These are phyloP conservation scores for Arthroderma uncinatum DNA, from an alignment of 2,329 filamentous ascomycete genomes.

Conservation along the genomic window DNA sequence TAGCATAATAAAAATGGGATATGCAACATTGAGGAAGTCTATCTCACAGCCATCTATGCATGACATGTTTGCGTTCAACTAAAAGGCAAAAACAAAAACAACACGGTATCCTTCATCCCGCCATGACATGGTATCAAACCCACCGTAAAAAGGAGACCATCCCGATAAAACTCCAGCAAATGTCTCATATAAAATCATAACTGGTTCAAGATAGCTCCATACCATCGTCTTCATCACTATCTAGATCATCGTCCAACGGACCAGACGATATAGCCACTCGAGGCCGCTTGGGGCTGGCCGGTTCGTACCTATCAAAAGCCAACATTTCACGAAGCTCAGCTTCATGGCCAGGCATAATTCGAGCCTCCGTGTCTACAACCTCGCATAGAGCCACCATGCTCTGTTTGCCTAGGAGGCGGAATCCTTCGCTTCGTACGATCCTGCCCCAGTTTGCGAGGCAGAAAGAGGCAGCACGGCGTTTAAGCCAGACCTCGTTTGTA, in stretches of 20 bases:
- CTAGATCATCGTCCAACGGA: slow-evolving; percentile 30
- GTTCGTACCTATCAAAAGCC: slow-evolving; percentile 8
- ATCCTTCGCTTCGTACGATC: slow-evolving; percentile 78
- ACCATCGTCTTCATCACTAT: slow-evolving; percentile 38
- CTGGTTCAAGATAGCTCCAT: slow-evolving; percentile 31
- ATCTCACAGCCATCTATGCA: background rate
- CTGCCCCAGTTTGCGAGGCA: slow-evolving; percentile 92
- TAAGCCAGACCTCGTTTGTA: slow-evolving; percentile 87
- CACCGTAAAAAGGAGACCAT: background rate
- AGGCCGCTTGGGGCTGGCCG: slow-evolving; percentile 22
- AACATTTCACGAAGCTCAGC: slow-evolving; percentile 47
- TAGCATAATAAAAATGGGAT: background rate
- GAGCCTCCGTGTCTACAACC: slow-evolving; percentile 85
- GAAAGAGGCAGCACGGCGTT: slow-evolving; percentile 74
- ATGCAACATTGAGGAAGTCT: background rate
- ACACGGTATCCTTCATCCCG: background rate
- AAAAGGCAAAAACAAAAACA: background rate
- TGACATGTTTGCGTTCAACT: background rate
- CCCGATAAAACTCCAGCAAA: slow-evolving; percentile 2
- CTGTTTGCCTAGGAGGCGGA: slow-evolving; percentile 64
- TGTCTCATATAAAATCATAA: background rate
- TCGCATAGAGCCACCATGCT: slow-evolving; percentile 85
- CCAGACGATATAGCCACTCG: slow-evolving; percentile 16
- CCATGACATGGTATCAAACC: slow-evolving; percentile 1
- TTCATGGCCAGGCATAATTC: slow-evolving; percentile 80